Evolutionary conservation across 164 flowering plant genomes (phyloP), one percentile per base, ranked within the genome.

Genomic region (Umbilicus rupestris): DNA sequence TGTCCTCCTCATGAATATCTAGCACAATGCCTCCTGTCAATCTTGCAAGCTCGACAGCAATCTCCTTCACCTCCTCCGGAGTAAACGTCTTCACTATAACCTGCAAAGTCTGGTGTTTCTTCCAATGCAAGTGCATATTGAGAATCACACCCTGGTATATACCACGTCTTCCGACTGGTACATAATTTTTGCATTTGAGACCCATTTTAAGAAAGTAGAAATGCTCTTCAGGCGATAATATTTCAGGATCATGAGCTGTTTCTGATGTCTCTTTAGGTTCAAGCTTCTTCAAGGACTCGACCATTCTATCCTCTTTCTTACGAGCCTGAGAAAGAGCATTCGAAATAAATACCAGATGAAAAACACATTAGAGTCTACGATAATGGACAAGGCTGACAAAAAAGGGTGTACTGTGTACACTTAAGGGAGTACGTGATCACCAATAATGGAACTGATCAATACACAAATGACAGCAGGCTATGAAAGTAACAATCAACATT

Each of bases 101-200:
- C 75, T 89, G 66, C 68, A 95, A 55, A 22, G 97, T 92, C 66
- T 95, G 90, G 79, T 95, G 99, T 69, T 90, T 95, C 80, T 95
- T 95, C 99, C 97, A 95, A 64, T 95, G 99, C 74, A 95, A 76
- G 71, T 95, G 97, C 97, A 95, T 95, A 78, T 95, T 95, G 47
- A 95, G 76, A 68, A 95, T 89, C 49, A 95, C 99, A 42, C 97
- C 99, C 69, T 88, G 89, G 72, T 83, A 95, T 58, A 95, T 85
- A 20, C 99, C 99, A 31, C 97, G 83, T 70, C 93, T 79, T 70
- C 99, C 96, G 42, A 93, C 77, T 0, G 97, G 97, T 24, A 89
- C 97, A 69, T 89, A 89, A 63, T 89, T 89, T 80, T 88, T 91
- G 78, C 82, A 74, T 78, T 95, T 95, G 28, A 82, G 79, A 22